Evolutionary conservation across 371 early-diverging fungal species (phyloP).

Genomic region (Mucor racemosus): DNA sequence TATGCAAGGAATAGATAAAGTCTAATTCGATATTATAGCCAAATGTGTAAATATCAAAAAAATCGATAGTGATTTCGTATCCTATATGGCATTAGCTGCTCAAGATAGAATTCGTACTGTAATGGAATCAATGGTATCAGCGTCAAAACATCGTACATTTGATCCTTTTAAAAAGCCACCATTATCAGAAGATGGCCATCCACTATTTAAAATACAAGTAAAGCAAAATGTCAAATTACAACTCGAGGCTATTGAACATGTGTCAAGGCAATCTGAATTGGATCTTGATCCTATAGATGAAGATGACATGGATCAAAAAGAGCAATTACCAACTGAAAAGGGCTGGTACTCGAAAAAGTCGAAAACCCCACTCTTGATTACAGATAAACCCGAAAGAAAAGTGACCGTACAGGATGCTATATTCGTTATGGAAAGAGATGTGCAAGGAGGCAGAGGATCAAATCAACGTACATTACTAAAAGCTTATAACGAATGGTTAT

Average conservation of each 20-base stretch:
- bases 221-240: constrained; percentile 73
- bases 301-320: constrained; percentile 49
- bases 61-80: constrained; percentile 69
- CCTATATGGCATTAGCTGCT: constrained; percentile 74
- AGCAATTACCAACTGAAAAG: neutral
- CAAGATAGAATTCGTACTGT: constrained; percentile 71
- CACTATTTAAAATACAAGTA: constrained; percentile 68
- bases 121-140: constrained; percentile 70
- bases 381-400: constrained; percentile 36
- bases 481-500: constrained; percentile 57
- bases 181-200: constrained; percentile 53
- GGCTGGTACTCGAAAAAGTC: constrained; percentile 31
- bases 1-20: neutral
- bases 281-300: constrained; percentile 52
- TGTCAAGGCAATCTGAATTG: constrained; percentile 65
- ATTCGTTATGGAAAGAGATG: constrained; percentile 76
- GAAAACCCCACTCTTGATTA: constrained; percentile 1
- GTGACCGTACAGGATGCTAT: constrained; percentile 76
- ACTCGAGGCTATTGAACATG: constrained; percentile 71
- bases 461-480: constrained; percentile 65
- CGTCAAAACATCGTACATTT: constrained; percentile 74
- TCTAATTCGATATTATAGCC: constrained; percentile 27
- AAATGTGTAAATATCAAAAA: constrained; percentile 42
- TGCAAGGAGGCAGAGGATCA: constrained; percentile 62
- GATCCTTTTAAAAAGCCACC: constrained; percentile 69